These are phyloP conservation scores for Xylaria bambusicola DNA, from an alignment of 495 filamentous ascomycete species.

Conservation along the genomic window DNA sequence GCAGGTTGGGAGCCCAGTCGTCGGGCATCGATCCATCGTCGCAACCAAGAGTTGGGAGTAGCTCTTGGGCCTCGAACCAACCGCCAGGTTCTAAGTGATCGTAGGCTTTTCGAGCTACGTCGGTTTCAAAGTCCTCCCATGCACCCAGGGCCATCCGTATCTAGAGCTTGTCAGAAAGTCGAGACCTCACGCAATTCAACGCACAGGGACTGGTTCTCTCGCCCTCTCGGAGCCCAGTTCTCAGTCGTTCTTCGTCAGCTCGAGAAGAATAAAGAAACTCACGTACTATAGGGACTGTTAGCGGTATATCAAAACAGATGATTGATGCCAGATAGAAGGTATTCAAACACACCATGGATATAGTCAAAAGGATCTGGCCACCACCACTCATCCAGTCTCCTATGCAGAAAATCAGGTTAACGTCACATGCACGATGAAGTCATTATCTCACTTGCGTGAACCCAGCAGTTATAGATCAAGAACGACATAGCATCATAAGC, in stretches of 20 bases:
- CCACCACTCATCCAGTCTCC: conserved; percentile 10
- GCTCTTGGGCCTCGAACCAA: conserved; percentile 66
- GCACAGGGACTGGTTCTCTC: background rate
- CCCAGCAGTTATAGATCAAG: too few species aligned
- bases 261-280: background rate
- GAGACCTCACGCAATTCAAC: too few species aligned
- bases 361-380: conserved; percentile 41
- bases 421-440: background rate
- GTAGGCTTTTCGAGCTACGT: conserved; percentile 42
- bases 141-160: conserved; percentile 39
- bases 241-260: background rate
- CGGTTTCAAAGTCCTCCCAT: conserved; percentile 44
- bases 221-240: too few species aligned
- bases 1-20: conserved; percentile 49
- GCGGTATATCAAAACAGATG: background rate
- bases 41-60: conserved; percentile 56
- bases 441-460: background rate
- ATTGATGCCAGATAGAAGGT: background rate
- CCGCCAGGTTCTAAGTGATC: conserved; percentile 63
- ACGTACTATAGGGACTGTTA: background rate
- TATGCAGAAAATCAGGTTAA: background rate
- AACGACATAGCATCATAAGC: background rate
- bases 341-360: conserved; percentile 30
- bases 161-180: background rate
- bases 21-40: conserved; percentile 61